Conservation (phyloP, 495 filamentous ascomycete species). For the Aspergillus ellipticus region DNA sequence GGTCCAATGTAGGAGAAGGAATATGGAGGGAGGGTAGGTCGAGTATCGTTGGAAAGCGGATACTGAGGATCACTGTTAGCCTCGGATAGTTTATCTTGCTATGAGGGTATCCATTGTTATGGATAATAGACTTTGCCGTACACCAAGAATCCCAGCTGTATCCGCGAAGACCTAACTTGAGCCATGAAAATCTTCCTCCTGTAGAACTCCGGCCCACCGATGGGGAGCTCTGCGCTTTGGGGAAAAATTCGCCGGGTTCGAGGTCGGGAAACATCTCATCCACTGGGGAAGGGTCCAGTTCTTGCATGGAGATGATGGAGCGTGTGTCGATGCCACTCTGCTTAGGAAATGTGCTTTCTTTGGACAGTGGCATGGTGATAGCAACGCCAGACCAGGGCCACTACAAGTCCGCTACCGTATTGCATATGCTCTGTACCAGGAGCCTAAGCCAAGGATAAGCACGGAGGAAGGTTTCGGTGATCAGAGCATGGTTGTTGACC, state of each 20-base stretch:
- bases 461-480: not conserved
- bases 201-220: conserved; percentile 3
- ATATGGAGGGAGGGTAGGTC: conserved; percentile 78
- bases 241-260: conserved; percentile 56
- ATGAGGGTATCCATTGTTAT: conserved; percentile 12
- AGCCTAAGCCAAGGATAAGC: not conserved
- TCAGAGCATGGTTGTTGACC: not conserved
- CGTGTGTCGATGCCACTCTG: conserved; percentile 34
- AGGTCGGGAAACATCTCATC: conserved; percentile 54
- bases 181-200: conserved; percentile 21
- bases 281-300: conserved; percentile 79
- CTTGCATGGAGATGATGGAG: conserved; percentile 62
- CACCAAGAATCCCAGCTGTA: conserved; percentile 59
- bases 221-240: conserved; percentile 27
- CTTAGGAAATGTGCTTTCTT: conserved; percentile 12
- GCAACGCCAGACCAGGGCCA: not conserved
- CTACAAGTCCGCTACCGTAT: not conserved
- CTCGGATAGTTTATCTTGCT: not conserved
- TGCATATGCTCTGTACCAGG: not conserved
- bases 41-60: conserved; percentile 80
- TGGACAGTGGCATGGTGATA: conserved; percentile 10
- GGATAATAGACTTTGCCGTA: conserved; percentile 28
- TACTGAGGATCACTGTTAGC: conserved; percentile 49
- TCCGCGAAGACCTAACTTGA: conserved; percentile 54
- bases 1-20: conserved; percentile 70